Evolutionary conservation across 345 rosid genomes (phyloP), one percentile per base, ranked within the genome.

Genomic region (Erucastrum elatum): DNA sequence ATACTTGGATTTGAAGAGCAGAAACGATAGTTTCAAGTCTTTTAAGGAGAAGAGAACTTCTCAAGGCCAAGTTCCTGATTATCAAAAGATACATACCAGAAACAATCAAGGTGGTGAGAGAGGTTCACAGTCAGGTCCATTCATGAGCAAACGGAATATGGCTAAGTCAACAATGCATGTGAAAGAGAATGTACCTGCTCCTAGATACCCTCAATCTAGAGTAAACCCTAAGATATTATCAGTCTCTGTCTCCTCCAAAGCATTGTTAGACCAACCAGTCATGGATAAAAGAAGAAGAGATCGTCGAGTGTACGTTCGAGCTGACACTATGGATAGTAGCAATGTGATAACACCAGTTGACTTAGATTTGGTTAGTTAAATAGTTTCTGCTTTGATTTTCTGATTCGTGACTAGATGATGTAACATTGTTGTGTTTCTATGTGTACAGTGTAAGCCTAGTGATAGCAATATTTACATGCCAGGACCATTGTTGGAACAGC

Each of bases 401-500:
- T 21, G 21, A 21, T 21, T 21, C 21, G 21, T 21, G 21, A 21
- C 21, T 21, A 21, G 21, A 21, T 21, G 21, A 21, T 21, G 21
- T 21, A 21, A 21, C 21, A 21, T 21, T 21, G 21, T 21, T 21
- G 1, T 68, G 69, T 29, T 46, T 61, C 8, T 31, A 0, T 67
- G 44, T 60, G 58, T 75, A 27, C 87, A 90, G 98, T 82, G 80
- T n/a, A 78, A 75, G 72, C 59, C 83, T 1, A 81, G 82, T 78
- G 91, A 88, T 69, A 85, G 87, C 87, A 90, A 85, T 89, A 91
- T 94, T n/a, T 94, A 87, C 59, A 79, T 89, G 55, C 89, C 99
- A 0, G 91, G 94, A 70, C 93, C 93, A 5, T 78, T 90, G 44
- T 84, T 91, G 12, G 85, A 64, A 70, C 83, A 90, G n/a, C 86